phyloP scores from a whole-genome alignment of 345 rosid species.

The Excoecaria agallocha region DNA sequence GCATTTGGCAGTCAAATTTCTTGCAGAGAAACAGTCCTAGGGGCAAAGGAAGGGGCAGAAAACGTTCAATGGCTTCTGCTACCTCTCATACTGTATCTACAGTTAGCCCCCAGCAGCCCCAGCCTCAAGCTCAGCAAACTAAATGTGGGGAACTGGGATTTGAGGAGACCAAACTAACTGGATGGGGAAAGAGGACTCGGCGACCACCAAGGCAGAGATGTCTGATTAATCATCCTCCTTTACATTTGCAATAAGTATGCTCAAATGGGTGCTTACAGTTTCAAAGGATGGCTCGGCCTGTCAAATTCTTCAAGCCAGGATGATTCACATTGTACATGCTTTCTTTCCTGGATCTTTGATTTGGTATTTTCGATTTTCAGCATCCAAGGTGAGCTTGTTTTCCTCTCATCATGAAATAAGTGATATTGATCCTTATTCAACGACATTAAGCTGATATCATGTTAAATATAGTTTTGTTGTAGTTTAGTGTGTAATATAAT shows the following conservation, averaged over 20 bases:
- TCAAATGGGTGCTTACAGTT: neutral
- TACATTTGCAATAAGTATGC: conserved; percentile 3
- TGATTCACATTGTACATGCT: neutral
- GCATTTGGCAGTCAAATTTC: conserved; percentile 50
- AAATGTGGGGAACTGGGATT: conserved; percentile 34
- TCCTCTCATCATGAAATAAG: neutral
- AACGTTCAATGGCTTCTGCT: conserved; percentile 15
- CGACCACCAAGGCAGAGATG: conserved; percentile 67
- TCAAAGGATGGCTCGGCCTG: neutral
- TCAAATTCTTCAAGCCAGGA: conserved; percentile 9
- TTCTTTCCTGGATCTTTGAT: neutral
- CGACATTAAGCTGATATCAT: neutral
- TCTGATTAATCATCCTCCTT: conserved; percentile 33
- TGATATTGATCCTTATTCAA: neutral
- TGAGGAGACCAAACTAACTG: conserved; percentile 51
- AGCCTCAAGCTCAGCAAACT: conserved; percentile 21
- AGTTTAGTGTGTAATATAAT: neutral
- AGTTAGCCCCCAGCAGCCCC: conserved; percentile 12
- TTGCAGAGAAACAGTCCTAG: conserved; percentile 38
- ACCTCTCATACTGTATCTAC: conserved; percentile 19
- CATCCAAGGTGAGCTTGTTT: conserved; percentile 2
- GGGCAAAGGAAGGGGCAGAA: conserved; percentile 50
- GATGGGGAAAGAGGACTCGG: conserved; percentile 88
- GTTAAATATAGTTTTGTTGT: neutral
- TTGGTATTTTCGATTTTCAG: neutral